Base-by-base conservation (phyloP, 129 eudicot species). In the Chrysanthemum makinoi region DNA sequence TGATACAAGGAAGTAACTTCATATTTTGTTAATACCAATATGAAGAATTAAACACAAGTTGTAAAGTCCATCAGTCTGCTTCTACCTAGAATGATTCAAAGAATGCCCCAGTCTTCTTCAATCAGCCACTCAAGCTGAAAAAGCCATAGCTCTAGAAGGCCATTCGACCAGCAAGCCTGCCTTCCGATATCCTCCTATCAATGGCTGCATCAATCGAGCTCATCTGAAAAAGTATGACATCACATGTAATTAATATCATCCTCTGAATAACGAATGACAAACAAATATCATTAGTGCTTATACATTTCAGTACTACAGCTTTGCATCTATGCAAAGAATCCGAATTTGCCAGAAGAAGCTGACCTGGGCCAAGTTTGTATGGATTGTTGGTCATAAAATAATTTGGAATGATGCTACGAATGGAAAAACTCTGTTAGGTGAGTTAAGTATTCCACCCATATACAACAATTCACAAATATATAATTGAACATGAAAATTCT, bases 141-240 rank as follows among this genome's bases (percentile, higher is more conserved):
- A 8, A 39, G 44, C 10, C 44, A 5, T 39, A 10, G 9, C 44
- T 66, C 86, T 87, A 87, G 66, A 94, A 85, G 19, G 96, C 83
- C 98, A 94, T 94, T 53, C 98, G 87, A 79, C 98, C 98, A 67
- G 97, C 97, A 73, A 94, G 97, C 89, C 97, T 87, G 80, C 98
- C 86, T 81, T 87, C 98, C 14, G 97, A 89, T 78, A 94, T 94
- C 86, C 98, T 85, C 80, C 91, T 86, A 75, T 94, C 98, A 24
- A 94, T 94, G 74, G 97, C 97, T 26, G 98, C 98, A 82, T 94
- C 98, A 51, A 94, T 84, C 46, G 98, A 94, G 82, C 89, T 94
- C 98, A 94, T 94, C 97, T 94, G 98, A 75, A 86, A 78, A 68
- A 63, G 48, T 43, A 71, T 3, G 28, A 50, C 72, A 55, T 53